phyloP scores from a whole-genome alignment of 441 rosid genomes.

The Gossypium schwendimanii region DNA sequence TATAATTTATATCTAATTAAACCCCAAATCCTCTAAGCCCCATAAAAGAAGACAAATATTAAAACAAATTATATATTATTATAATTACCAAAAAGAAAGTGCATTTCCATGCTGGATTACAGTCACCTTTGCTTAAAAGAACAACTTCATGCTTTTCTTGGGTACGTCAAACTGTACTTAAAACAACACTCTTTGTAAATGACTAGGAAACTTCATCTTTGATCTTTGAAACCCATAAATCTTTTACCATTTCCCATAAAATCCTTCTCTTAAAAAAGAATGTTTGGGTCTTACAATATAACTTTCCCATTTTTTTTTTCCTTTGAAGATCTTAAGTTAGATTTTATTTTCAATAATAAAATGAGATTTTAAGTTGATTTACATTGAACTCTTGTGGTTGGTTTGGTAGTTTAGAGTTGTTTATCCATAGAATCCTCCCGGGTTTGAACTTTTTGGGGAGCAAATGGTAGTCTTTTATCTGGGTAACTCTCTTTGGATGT shows the following conservation, averaged over 20 bases:
- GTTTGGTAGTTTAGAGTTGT: no score
- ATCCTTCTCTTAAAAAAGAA: conserved; percentile 1
- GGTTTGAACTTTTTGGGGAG: no score
- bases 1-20: conserved; percentile 21
- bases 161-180: conserved; percentile 21
- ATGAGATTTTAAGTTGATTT: no score
- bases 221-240: conserved; percentile 2
- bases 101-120: conserved; percentile 44
- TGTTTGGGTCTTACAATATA: conserved; percentile 6
- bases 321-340: not conserved
- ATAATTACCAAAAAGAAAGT: not conserved
- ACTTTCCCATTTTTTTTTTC: not conserved
- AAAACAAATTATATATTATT: not conserved
- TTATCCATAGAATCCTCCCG: no score
- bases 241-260: conserved; percentile 11
- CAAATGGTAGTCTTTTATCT: no score
- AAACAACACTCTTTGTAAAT: conserved; percentile 11
- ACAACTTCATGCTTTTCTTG: conserved; percentile 33
- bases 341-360: no score
- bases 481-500: no score
- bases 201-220: not conserved
- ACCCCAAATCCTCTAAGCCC: conserved; percentile 22
- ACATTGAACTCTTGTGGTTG: no score
- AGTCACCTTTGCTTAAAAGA: conserved; percentile 32
- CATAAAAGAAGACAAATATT: conserved; percentile 22